Evolutionary conservation across 108 stramenopile genomes (phyloP).

Genomic region (Craspedostauros australis): DNA sequence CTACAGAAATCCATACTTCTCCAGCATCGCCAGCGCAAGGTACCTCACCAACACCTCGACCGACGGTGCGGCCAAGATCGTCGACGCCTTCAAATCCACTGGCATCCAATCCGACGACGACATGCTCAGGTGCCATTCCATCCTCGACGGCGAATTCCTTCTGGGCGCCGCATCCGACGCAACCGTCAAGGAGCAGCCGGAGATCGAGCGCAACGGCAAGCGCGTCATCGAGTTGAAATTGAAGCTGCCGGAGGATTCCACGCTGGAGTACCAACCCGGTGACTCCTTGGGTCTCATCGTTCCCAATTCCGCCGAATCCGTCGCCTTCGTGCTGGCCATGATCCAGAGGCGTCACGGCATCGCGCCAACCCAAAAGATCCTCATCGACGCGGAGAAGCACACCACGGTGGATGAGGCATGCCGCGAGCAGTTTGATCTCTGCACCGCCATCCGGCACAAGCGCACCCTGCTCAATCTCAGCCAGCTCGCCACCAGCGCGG

Average conservation of each 20-base stretch:
- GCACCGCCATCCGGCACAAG: slow-evolving; percentile 61
- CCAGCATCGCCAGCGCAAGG: slow-evolving; percentile 47
- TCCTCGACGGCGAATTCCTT: slow-evolving; percentile 48
- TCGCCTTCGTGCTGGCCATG: slow-evolving; percentile 52
- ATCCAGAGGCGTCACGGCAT: slow-evolving; percentile 51
- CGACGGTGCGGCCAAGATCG: slow-evolving; percentile 36
- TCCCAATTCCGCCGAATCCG: slow-evolving; percentile 47
- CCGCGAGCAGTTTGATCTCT: slow-evolving; percentile 61
- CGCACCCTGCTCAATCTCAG: slow-evolving; percentile 45
- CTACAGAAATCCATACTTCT: slow-evolving; percentile 50
- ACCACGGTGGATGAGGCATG: slow-evolving; percentile 60
- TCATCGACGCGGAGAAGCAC: slow-evolving; percentile 42
- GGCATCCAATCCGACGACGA: slow-evolving; percentile 13
- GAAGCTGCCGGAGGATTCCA: slow-evolving; percentile 71
- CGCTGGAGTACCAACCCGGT: slow-evolving; percentile 84
- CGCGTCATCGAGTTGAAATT: slow-evolving; percentile 79
- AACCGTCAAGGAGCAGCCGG: background rate
- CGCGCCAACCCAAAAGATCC: slow-evolving; percentile 46
- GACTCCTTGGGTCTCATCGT: slow-evolving; percentile 84
- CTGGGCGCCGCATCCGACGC: slow-evolving; percentile 10
- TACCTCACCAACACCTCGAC: slow-evolving; percentile 70
- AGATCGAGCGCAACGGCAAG: slow-evolving; percentile 61
- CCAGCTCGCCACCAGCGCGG: slow-evolving; percentile 51
- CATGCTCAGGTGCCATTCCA: slow-evolving; percentile 21
- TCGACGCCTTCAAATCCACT: slow-evolving; percentile 4